phyloP scores from a whole-genome alignment of 1,139 yeast species.

The Blastobotrys serpentis region DNA sequence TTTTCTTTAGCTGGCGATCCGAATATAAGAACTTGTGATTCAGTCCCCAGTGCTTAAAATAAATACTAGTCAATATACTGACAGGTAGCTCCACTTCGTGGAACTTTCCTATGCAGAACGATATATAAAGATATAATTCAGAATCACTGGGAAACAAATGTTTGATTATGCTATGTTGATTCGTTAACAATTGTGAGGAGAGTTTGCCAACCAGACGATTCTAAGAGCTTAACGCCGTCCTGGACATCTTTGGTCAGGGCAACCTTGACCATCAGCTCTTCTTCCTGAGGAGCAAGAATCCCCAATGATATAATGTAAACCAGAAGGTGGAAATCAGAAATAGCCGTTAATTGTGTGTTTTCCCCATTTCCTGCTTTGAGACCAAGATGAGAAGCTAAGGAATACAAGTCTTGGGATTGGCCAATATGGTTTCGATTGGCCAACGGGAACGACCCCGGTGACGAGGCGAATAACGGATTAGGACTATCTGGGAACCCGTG shows the following conservation, averaged over 20 bases:
- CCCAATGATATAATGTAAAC: conserved; percentile 55
- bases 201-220: conserved; percentile 76
- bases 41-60: too few species aligned
- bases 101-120: too few species aligned
- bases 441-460: conserved; percentile 57
- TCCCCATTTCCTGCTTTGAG: conserved; percentile 29
- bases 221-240: conserved; percentile 56
- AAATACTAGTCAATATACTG: too few species aligned
- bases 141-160: not conserved
- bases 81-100: too few species aligned
- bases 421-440: conserved; percentile 80
- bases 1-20: too few species aligned
- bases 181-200: conserved; percentile 52
- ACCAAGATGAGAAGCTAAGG: conserved; percentile 50
- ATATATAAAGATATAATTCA: too few species aligned
- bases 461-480: conserved; percentile 44
- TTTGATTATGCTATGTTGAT: conserved; percentile 14
- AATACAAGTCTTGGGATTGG: conserved; percentile 63
- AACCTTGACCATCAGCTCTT: conserved; percentile 46
- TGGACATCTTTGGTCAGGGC: conserved; percentile 33
- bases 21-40: too few species aligned
- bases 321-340: conserved; percentile 73
- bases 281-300: conserved; percentile 53
- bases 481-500: conserved; percentile 86
- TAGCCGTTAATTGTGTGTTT: conserved; percentile 42